Evolutionary conservation across 2,329 filamentous ascomycete genomes (phyloP).

Genomic region (Pseudogymnoascus sp.): DNA sequence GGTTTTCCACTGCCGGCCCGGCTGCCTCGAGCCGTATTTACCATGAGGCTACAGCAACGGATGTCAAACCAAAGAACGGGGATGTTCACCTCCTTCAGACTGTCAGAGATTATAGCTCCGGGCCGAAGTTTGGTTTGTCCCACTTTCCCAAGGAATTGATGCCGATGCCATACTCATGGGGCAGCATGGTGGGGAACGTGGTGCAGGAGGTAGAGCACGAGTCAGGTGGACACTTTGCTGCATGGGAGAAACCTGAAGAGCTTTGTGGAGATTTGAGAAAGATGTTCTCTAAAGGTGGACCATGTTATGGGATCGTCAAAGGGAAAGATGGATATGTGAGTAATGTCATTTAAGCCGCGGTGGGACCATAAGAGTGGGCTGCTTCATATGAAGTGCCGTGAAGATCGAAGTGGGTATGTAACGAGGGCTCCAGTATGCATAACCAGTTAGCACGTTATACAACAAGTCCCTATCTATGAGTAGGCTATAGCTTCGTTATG

Average conservation of each 20-base stretch:
- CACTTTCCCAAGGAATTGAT: slow-evolving; percentile 51
- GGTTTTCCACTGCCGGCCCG: slow-evolving; percentile 61
- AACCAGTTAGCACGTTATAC: not conserved
- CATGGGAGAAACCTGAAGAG: slow-evolving; percentile 46
- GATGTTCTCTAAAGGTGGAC: slow-evolving; percentile 44
- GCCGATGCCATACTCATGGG: slow-evolving; percentile 46
- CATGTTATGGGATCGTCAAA: slow-evolving; percentile 26
- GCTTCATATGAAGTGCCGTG: not conserved
- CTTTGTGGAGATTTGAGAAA: slow-evolving; percentile 43
- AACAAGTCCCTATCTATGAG: not conserved
- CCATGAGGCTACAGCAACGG: slow-evolving; percentile 43
- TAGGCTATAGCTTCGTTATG: not conserved
- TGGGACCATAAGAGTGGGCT: not conserved
- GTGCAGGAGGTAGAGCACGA: slow-evolving; percentile 41
- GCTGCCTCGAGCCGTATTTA: slow-evolving; percentile 62
- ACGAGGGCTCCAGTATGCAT: not conserved
- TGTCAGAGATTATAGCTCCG: slow-evolving; percentile 26
- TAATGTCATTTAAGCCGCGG: not conserved
- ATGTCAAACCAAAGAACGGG: not conserved
- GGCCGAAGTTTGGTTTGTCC: slow-evolving; percentile 40
- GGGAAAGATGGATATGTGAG: slow-evolving; percentile 12
- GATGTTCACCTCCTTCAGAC: slow-evolving; percentile 22
- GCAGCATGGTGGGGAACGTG: slow-evolving; percentile 47
- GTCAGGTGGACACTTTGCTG: slow-evolving; percentile 44
- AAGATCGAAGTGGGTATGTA: not conserved